These are phyloP conservation scores for Alternaria triticina DNA, from an alignment of 2,329 filamentous ascomycete genomes.

Conservation along the genomic window DNA sequence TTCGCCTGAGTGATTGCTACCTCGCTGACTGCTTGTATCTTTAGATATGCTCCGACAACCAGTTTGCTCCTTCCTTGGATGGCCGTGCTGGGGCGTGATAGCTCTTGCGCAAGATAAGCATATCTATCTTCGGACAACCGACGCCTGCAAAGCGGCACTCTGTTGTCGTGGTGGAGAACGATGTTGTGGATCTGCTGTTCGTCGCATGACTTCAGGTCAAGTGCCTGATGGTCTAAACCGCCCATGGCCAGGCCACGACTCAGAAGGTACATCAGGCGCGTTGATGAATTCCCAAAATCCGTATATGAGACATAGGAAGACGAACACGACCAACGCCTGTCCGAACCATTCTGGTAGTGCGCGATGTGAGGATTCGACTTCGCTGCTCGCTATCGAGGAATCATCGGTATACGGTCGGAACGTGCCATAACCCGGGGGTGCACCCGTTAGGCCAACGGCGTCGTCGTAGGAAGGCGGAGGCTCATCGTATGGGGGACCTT, in stretches of 20 bases:
- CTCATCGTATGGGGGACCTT: slow-evolving; percentile 24
- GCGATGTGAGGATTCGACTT: slow-evolving; percentile 29
- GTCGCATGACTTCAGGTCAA: neutral
- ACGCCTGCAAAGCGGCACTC: neutral
- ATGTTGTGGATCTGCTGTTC: neutral
- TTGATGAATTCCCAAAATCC: slow-evolving; percentile 39
- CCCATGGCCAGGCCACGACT: slow-evolving; percentile 6
- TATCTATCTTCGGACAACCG: neutral
- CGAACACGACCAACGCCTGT: slow-evolving; percentile 32
- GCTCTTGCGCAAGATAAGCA: neutral
- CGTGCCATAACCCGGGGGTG: slow-evolving; percentile 41
- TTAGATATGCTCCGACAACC: neutral
- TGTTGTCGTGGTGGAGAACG: neutral
- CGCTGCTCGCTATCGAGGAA: slow-evolving; percentile 40
- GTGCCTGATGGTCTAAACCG: neutral
- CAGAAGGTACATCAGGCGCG: slow-evolving; percentile 16
- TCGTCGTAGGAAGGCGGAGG: slow-evolving; percentile 46
- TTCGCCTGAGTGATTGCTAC: neutral
- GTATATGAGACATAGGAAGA: slow-evolving; percentile 39
- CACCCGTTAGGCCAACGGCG: slow-evolving; percentile 27
- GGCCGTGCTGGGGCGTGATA: neutral
- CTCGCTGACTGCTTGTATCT: neutral
- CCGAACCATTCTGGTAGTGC: slow-evolving; percentile 39
- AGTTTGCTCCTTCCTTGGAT: neutral
- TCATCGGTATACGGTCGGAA: slow-evolving; percentile 37